Base-by-base conservation (phyloP, 2,329 filamentous ascomycete genomes). In the Pseudogymnoascus sp. region DNA sequence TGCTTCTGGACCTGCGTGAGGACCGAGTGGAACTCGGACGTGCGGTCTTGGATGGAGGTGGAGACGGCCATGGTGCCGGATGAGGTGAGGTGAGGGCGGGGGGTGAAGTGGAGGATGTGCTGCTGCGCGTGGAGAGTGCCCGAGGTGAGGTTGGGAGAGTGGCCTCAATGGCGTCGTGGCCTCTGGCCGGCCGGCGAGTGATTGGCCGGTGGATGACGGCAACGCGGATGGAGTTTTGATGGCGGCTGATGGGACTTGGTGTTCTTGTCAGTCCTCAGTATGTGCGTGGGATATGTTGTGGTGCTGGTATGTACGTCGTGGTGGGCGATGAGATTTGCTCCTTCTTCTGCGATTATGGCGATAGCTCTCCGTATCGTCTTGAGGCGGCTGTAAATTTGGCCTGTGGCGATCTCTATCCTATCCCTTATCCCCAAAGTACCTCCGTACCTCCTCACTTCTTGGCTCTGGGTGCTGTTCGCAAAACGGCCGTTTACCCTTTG, bases 11-110 rank as follows among this genome's bases (percentile, higher is more conserved):
- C 90, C 74, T 96, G 91, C 52, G 84, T 81, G 66, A 97, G 85
- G 71, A 97, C 95, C 67, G 92, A 90, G 74, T 88, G 89, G 82
- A 99, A 99, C 82, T 99, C 94, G 72, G 86, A 84, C 63, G 94
- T 99, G 72, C 94, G 91, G 79, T 99, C 94, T 80, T 99, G 94
- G 75, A 97, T 96, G 60, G 92, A 93, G 16, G 55, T 38, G 64
- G 82, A 74, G 72, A 85, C 81, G 63, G 84, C 84, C 85, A 88
- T 88, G 60, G 65, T 73, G 73, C 39, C 28, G 62, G 59, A 14
- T 23, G 42, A 35, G 25, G 28, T 58, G 30, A 19, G 55, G 28
- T 36, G 28, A 35, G 14, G 9, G 16, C 5, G 41, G 4, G 30
- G n/a, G 30, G 45, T 55, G 22, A 25, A 12, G 11, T 49, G 16